Evolutionary conservation across 768 basidiomycete genomes (phyloP).

Genomic region (Tephrocybe sp.): DNA sequence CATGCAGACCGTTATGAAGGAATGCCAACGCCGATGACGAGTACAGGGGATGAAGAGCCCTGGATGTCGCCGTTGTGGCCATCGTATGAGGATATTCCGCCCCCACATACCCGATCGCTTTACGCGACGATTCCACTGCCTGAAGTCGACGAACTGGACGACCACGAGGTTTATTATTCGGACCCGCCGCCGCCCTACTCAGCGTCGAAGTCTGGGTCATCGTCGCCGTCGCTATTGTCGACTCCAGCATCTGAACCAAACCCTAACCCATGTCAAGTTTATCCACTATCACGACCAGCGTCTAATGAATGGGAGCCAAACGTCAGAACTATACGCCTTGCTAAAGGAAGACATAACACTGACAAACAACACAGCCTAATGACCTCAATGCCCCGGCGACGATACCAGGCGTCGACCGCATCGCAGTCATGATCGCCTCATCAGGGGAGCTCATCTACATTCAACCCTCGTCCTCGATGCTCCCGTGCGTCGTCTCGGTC

Average conservation of each 20-base stretch:
- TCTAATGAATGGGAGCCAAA: not conserved
- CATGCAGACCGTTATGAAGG: not conserved
- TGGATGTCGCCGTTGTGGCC: conserved; percentile 1
- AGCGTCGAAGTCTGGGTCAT: not conserved
- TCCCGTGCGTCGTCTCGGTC: conserved; percentile 2
- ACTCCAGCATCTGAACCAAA: not conserved
- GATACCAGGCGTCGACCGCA: conserved; percentile 6
- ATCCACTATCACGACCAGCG: not conserved
- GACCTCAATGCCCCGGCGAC: conserved; percentile 3
- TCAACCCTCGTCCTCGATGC: not conserved
- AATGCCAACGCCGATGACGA: not conserved
- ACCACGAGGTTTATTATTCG: not conserved
- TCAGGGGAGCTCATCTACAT: conserved; percentile 7
- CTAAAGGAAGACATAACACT: conserved; percentile 1
- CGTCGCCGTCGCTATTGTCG: not conserved
- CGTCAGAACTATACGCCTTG: not conserved
- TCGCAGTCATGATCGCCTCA: conserved; percentile 1
- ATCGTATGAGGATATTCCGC: not conserved
- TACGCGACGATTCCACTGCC: conserved; percentile 14
- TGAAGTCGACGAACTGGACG: not conserved
- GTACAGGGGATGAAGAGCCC: not conserved
- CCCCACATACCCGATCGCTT: conserved; percentile 10
- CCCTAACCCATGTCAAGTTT: conserved; percentile 1
- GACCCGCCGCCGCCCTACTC: not conserved
- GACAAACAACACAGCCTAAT: not conserved